phyloP scores from a whole-genome alignment of 768 basidiomycete genomes.

The Tylopilus subfusipes region DNA sequence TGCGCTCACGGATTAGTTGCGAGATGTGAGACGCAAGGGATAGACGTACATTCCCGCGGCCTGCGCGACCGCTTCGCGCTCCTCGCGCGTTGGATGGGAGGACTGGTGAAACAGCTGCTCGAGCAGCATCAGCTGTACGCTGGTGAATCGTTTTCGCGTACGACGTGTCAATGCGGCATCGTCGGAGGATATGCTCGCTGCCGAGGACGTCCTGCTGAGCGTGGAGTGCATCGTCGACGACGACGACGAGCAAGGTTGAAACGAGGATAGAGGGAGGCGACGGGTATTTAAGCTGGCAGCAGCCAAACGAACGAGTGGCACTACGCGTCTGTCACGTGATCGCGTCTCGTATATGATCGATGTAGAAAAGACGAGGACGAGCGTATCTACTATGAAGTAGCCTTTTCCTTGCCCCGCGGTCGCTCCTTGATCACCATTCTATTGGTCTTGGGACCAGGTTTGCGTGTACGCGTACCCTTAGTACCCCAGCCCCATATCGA shows the following conservation, averaged over 20 bases:
- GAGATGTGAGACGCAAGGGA: not conserved
- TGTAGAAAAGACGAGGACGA: not conserved
- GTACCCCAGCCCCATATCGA: conserved; percentile 92
- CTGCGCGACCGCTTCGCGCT: conserved; percentile 61
- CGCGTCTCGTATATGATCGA: conserved; percentile 19
- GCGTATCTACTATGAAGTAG: not conserved
- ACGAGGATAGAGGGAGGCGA: not conserved
- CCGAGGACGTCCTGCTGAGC: conserved; percentile 55
- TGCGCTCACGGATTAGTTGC: conserved; percentile 8
- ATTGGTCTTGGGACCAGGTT: conserved; percentile 88
- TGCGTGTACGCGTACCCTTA: conserved; percentile 89
- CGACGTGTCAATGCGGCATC: conserved; percentile 42
- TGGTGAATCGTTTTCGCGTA: conserved; percentile 69
- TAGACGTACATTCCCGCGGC: conserved; percentile 59
- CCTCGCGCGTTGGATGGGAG: conserved; percentile 72
- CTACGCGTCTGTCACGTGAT: conserved; percentile 31
- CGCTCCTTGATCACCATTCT: conserved; percentile 86
- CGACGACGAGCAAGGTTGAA: conserved; percentile 3
- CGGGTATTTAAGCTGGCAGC: conserved; percentile 25
- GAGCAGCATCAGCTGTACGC: conserved; percentile 64
- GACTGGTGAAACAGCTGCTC: conserved; percentile 70
- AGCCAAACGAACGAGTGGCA: conserved; percentile 30
- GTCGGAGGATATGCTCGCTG: conserved; percentile 54
- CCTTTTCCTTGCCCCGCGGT: conserved; percentile 65
- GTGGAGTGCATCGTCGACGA: conserved; percentile 15